Percentiles rank a stretch among this genome's conserved stretches.
phyloP scores from a whole-genome alignment of 805 yeast species.

The Hanseniaspora valbyensis region DNA sequence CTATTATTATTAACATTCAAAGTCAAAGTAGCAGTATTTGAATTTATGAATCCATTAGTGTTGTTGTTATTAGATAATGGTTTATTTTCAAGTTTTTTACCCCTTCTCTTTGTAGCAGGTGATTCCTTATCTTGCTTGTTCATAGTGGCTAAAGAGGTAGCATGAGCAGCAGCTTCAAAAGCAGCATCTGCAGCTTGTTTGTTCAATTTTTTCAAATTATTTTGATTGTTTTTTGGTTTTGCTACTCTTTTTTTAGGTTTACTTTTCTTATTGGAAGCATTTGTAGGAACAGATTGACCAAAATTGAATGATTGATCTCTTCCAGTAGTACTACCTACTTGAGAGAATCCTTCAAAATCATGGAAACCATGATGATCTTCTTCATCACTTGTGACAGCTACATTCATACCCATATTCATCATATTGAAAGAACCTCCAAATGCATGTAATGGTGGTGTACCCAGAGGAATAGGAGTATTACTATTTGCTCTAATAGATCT shows the following conservation, averaged over 20 bases:
- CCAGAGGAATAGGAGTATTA: slow-evolving; percentile 13
- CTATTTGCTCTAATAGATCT: slow-evolving; percentile 15
- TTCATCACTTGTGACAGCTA: slow-evolving; percentile 14
- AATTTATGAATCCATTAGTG: neutral
- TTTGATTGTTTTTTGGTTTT: neutral
- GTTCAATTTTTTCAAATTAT: slow-evolving; percentile 1
- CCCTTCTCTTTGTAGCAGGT: slow-evolving; percentile 14
- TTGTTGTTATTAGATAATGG: neutral
- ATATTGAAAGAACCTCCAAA: slow-evolving; percentile 13
- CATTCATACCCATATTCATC: slow-evolving; percentile 15
- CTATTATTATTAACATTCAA: neutral
- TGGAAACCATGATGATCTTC: slow-evolving; percentile 4
- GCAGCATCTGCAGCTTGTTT: slow-evolving; percentile 13
- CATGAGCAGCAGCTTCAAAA: slow-evolving; percentile 16
- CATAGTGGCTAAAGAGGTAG: slow-evolving; percentile 12
- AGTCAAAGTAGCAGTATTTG: neutral
- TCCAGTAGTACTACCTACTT: neutral
- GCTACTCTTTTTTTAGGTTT: neutral
- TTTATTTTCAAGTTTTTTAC: slow-evolving; percentile 11
- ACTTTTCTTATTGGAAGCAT: neutral
- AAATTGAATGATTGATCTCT: slow-evolving; percentile 1
- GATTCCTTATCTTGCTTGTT: slow-evolving; percentile 14
- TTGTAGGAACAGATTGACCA: neutral
- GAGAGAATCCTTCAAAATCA: slow-evolving; percentile 12
- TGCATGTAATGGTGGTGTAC: slow-evolving; percentile 15